Evolutionary conservation across 129 eudicot genomes (phyloP), one percentile per base, ranked within the genome.

Genomic region (Escallonia rubra): DNA sequence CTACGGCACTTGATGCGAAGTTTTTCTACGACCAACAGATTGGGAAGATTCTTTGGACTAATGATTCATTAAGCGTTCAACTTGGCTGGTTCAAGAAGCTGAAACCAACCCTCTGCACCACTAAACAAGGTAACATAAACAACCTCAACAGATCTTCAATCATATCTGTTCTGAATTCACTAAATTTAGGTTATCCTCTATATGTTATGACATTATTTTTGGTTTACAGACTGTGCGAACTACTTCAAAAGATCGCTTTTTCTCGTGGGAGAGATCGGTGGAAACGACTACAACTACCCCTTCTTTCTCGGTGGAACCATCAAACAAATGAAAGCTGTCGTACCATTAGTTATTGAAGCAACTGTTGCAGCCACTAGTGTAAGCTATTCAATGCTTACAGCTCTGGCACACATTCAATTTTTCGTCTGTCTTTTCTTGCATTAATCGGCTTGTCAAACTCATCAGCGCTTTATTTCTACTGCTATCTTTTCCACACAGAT

Each of bases 261-360:
- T 77, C 41, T 88, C 2, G 71, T 91, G 75, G 97, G 96, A 64
- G 97, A 91, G 78, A 86, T 91, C 23, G 97, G 97, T 59, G 97
- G 97, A 34, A 91, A 91, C 59, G 96, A 91, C 80, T 85, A 76
- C 79, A 91, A 91, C 64, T 88, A 80, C 66, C 85, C 90, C 3
- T 88, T 82, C 67, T 77, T 83, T 57, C 67, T 60, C 15, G 96
- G 96, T 5, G 86, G 75, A 70, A 81, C 75, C 57, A 40, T 73
- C 7, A 46, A 63, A 5, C 72, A 77, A 38, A 64, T 83, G 10
- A 75, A 65, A 72, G 58, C 74, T 23, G 45, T 86, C 63, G 96
- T 88, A 7, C 94, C 97, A 12, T 41, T 64, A 3, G 89, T 91
- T 52, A 85, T 88, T 57, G 85, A 65, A 73, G 69, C 74, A 6